These are phyloP conservation scores for Vigna nakashimae DNA, from an alignment of 306 rosid species.

Conservation along the genomic window DNA sequence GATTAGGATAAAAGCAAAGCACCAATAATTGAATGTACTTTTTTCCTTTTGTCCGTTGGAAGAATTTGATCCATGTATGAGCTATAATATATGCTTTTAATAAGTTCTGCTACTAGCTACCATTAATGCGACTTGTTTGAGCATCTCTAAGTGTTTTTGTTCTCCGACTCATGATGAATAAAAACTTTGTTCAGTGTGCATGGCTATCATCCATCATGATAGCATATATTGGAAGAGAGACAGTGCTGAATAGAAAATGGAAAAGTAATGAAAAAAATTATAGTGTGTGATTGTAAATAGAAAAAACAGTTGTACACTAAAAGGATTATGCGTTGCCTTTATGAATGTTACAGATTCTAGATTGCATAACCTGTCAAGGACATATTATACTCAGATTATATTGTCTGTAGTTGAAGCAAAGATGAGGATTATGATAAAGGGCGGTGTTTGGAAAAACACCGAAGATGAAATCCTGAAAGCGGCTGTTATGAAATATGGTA, in stretches of 20 bases:
- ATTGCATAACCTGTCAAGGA: too few relatives aligned
- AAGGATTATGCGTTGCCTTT: too few relatives aligned
- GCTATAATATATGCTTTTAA: neutral
- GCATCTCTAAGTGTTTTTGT: neutral
- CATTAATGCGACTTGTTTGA: neutral
- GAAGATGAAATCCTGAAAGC: constrained; percentile 97
- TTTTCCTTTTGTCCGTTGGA: constrained; percentile 44
- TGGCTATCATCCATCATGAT: too few relatives aligned
- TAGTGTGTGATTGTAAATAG: too few relatives aligned
- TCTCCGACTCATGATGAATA: constrained; percentile 35
- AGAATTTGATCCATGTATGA: constrained; percentile 34
- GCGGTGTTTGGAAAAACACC: constrained; percentile 96
- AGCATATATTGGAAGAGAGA: too few relatives aligned
- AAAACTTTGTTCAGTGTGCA: constrained; percentile 19
- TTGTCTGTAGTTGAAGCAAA: constrained; percentile 34
- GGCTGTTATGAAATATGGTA: constrained; percentile 93
- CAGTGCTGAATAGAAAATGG: too few relatives aligned
- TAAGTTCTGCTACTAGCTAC: neutral
- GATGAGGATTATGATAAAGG: constrained; percentile 98
- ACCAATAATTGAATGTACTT: constrained; percentile 4
- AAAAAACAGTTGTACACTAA: too few relatives aligned
- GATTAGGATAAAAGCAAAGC: constrained; percentile 41
- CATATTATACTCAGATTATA: too few relatives aligned
- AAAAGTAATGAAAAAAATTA: too few relatives aligned
- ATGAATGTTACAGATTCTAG: too few relatives aligned